Evolutionary conservation across 2,329 filamentous ascomycete genomes (phyloP), one percentile per base, ranked within the genome.

Genomic region (Fusarium sp.): DNA sequence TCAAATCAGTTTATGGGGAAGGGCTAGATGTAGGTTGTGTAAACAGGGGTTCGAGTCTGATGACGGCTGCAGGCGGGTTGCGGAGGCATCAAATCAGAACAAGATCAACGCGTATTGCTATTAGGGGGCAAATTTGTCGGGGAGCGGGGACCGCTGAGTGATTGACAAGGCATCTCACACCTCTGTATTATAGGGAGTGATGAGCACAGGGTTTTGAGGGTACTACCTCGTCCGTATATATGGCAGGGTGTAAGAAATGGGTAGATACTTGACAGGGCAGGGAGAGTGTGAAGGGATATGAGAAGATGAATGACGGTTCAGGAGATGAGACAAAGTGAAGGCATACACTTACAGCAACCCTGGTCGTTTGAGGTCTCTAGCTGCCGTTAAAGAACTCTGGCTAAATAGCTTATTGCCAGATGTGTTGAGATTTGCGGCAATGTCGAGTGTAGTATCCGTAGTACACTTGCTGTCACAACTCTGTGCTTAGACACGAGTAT

Each of bases 1-100:
- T 65, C 55, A 58, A 63, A 67, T 60, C 24, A 57, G 65, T 69
- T 69, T 74, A 73, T 71, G 72, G 72, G 72, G 72, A 74, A 74
- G 46, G 54, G 54, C 47, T 68, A 47, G 56, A 66, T 53, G 48
- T 66, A 66, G 49, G 49, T 53, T 44, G 49, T n/a, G 49, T 38
- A 57, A 66, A 60, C 68, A 70, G 66, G 72, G 72, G 70, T 61
- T 63, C 41, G 39, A 63, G 60, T 71, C 65, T 65, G 64, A 73
- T 65, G 68, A 62, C 55, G 60, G 68, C 58, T 62, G 66, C 68
- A 63, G 60, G 59, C 65, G 62, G 71, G 70, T 65, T 57, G 60
- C 57, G 63, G 58, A 63, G 57, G 50, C 37, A 52, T 67, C 64
- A 42, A 47, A 70, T 57, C 50, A 56, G 65, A 58, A 39, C 53